Evolutionary conservation across 208 protist genomes (phyloP), one percentile per base, ranked within the genome.

Genomic region (Leishmania turanica): DNA sequence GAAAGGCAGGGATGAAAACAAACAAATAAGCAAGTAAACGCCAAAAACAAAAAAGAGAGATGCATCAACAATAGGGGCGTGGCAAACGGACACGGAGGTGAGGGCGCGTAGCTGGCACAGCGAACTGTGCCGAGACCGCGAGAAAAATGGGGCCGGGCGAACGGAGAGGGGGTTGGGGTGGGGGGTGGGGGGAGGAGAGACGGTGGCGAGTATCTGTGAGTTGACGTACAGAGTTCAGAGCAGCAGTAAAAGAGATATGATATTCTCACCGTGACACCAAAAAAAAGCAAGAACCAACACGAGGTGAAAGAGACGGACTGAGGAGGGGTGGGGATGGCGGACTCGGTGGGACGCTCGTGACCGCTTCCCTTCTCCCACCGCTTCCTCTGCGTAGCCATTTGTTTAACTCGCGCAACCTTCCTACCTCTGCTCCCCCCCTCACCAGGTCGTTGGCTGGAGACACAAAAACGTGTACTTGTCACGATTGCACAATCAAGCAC

Each of bases 331-430:
- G 73, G 3, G 53, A 45, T 15, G 37, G 47, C n/a, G 45, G 21
- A 27, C 51, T 77, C n/a, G 31, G 15, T 64, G 53, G 47, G 31
- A 42, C 31, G 31, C 51, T 64, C 53, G 34, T 49, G 73, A 58
- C 51, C 53, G 19, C 37, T 65, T 21, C 24, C 34, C 19, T 34
- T 64, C 27, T 37, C 34, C 42, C 8, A 54, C 15, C 9, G 3
- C 54, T 54, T 64, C 74, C 64, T 62, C n/a, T 73, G 70, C 78
- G 66, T 37, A 47, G 40, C 37, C 77, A 27, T 74, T 58, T 49
- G 76, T 73, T 17, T 24, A 4, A 21, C 27, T 42, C n/a, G 27
- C 13, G 27, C 34, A 60, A 37, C n/a, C 34, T 62, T 58, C 27
- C 42, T 64, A 74, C 51, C 66, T 54, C 37, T 37, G 2, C 64